These are phyloP conservation scores for Psophocarpus tetragonolobus DNA, from an alignment of 306 rosid genomes.

Conservation along the genomic window DNA sequence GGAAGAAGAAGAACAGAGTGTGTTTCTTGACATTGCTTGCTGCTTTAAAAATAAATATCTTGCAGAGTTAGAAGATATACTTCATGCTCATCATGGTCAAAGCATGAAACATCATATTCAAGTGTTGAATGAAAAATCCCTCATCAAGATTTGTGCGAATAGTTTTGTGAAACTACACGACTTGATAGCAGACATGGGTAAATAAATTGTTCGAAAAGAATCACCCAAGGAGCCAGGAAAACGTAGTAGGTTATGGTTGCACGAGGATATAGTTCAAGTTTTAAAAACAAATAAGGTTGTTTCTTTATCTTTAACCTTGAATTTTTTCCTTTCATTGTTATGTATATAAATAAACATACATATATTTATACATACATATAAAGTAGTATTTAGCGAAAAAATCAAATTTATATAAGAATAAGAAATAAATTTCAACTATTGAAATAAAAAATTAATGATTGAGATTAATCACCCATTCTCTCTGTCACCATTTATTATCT, in stretches of 20 bases:
- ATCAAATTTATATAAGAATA: too few species aligned
- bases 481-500: too few species aligned
- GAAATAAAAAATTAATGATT: too few species aligned
- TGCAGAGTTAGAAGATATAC: not conserved
- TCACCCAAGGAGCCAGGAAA: not conserved
- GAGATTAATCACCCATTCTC: too few species aligned
- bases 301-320: too few species aligned
- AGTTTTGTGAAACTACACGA: not conserved
- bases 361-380: too few species aligned
- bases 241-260: constrained; percentile 4
- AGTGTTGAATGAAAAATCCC: not conserved
- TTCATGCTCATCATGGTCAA: not conserved
- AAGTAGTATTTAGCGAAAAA: too few species aligned
- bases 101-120: not conserved
- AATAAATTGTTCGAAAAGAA: constrained; percentile 6
- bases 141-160: not conserved
- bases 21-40: not conserved
- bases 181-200: constrained; percentile 22
- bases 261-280: constrained; percentile 12
- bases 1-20: not conserved
- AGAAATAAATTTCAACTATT: too few species aligned
- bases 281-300: not conserved
- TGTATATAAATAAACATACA: too few species aligned
- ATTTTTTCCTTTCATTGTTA: too few species aligned
- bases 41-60: not conserved